Evolutionary conservation across 257 asterid genomes (phyloP).

Genomic region (Fraxinus quadrangulata): DNA sequence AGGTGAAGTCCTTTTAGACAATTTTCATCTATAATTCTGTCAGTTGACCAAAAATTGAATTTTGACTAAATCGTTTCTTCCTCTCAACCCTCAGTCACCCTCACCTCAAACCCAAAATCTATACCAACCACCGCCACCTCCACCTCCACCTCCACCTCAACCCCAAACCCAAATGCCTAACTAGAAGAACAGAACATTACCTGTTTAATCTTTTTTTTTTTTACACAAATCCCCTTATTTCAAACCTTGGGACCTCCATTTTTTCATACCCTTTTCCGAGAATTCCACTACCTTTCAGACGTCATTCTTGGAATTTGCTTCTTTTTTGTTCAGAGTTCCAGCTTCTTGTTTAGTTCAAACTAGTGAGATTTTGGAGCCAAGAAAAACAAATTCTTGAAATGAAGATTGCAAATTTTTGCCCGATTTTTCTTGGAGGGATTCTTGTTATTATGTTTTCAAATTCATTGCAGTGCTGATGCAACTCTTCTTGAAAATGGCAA

Average conservation of each 20-base stretch:
- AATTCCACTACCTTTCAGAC: constrained; percentile 54
- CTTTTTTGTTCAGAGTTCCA: constrained; percentile 26
- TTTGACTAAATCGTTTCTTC: too few relatives aligned
- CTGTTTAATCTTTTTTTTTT: constrained; percentile 24
- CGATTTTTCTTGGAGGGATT: constrained; percentile 39
- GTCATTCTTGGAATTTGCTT: constrained; percentile 50
- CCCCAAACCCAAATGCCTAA: too few relatives aligned
- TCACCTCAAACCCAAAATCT: too few relatives aligned
- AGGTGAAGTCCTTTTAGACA: too few relatives aligned
- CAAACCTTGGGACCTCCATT: constrained; percentile 51
- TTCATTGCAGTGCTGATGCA: constrained; percentile 28
- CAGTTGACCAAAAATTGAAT: too few relatives aligned
- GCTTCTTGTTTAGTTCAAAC: constrained; percentile 26
- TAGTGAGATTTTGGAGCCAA: neutral
- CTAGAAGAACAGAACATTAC: too few relatives aligned
- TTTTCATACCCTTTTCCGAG: constrained; percentile 32
- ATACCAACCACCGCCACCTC: too few relatives aligned
- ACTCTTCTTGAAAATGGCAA: constrained; percentile 58
- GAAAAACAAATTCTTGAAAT: constrained; percentile 37
- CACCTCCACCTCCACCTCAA: too few relatives aligned
- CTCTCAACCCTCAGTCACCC: too few relatives aligned
- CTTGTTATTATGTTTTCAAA: constrained; percentile 30
- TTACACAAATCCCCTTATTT: constrained; percentile 43
- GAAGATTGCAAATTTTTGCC: constrained; percentile 40
- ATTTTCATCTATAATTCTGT: too few relatives aligned